phyloP scores from a whole-genome alignment of 371 early-diverging fungal species.

The Capillidium heterosporum region DNA sequence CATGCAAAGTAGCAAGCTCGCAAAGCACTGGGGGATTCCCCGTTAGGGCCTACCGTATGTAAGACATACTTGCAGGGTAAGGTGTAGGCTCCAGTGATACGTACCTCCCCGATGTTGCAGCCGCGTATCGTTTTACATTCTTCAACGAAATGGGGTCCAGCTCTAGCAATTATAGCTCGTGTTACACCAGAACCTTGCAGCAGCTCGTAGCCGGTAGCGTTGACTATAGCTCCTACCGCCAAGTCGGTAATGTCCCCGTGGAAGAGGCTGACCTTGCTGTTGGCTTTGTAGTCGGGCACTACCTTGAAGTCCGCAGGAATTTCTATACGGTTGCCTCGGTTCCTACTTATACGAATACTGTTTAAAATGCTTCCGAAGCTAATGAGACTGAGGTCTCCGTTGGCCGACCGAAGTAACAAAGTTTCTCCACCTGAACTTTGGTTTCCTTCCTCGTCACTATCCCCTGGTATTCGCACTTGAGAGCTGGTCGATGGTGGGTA shows the following conservation, averaged over 20 bases:
- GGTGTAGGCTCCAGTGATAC: background rate
- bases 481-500: too few relatives aligned
- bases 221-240: background rate
- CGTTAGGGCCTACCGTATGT: background rate
- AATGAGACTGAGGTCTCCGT: too few relatives aligned
- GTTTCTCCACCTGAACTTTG: too few relatives aligned
- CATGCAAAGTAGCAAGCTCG: background rate
- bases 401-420: too few relatives aligned
- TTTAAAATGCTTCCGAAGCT: too few relatives aligned
- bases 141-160: background rate
- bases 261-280: background rate
- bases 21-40: background rate
- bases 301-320: too few relatives aligned
- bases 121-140: background rate
- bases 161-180: background rate
- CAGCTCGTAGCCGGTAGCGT: background rate
- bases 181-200: background rate
- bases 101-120: background rate
- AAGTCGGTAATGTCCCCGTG: slow-evolving; percentile 1
- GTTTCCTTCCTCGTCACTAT: too few relatives aligned
- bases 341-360: too few relatives aligned
- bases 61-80: background rate
- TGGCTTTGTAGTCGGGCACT: background rate
- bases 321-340: too few relatives aligned
- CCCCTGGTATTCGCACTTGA: too few relatives aligned